Evolutionary conservation across 306 rosid species (phyloP).

Genomic region (Castanea crenata): DNA sequence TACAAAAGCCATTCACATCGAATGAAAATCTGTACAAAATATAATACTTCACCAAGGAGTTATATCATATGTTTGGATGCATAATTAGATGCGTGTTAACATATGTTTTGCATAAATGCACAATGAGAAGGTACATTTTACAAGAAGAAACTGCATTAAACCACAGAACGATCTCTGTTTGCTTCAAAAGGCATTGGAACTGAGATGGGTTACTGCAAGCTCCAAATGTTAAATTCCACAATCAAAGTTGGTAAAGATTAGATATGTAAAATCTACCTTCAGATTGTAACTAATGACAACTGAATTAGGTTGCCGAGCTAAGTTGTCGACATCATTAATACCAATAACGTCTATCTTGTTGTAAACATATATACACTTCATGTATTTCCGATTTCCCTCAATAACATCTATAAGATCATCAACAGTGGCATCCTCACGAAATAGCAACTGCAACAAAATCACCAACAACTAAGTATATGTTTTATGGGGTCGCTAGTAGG

Average conservation of each 20-base stretch:
- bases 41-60: background rate
- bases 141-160: too few species aligned
- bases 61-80: background rate
- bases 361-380: slow-evolving; percentile 97
- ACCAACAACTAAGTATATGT: background rate
- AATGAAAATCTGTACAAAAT: background rate
- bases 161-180: too few species aligned
- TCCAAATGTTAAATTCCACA: too few species aligned
- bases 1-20: background rate
- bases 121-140: background rate
- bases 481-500: background rate
- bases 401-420: slow-evolving; percentile 98
- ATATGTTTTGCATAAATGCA: background rate
- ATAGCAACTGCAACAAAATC: slow-evolving; percentile 64
- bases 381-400: slow-evolving; percentile 98
- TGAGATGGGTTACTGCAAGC: too few species aligned
- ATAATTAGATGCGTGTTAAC: background rate
- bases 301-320: slow-evolving; percentile 92
- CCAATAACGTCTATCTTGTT: slow-evolving; percentile 89
- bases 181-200: too few species aligned
- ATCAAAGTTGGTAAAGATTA: too few species aligned
- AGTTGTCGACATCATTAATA: slow-evolving; percentile 90
- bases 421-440: slow-evolving; percentile 98
- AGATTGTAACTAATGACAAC: slow-evolving; percentile 44
- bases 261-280: too few species aligned